Evolutionary conservation across 441 rosid species (phyloP).

Genomic region (Croton laevigatus): DNA sequence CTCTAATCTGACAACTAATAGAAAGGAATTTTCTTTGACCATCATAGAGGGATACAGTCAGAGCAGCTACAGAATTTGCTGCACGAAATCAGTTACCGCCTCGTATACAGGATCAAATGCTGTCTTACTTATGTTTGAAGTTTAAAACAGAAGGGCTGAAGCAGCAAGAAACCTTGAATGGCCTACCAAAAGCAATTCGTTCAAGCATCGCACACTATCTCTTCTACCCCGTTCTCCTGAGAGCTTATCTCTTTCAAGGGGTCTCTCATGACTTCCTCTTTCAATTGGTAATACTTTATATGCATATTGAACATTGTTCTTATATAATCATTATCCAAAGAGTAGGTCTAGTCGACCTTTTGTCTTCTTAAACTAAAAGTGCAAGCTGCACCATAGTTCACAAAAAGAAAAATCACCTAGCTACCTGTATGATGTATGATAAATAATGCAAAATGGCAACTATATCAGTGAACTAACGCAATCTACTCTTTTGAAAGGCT

Average conservation of each 20-base stretch:
- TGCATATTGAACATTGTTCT: background rate
- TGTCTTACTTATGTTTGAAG: slow-evolving; percentile 83
- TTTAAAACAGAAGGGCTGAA: slow-evolving; percentile 83
- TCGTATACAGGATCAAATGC: slow-evolving; percentile 76
- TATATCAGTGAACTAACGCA: background rate
- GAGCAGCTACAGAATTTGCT: slow-evolving; percentile 67
- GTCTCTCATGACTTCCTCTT: slow-evolving; percentile 67
- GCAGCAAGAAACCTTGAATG: slow-evolving; percentile 78
- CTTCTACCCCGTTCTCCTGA: slow-evolving; percentile 51
- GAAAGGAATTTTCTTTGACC: slow-evolving; percentile 4
- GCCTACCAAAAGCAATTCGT: slow-evolving; percentile 91
- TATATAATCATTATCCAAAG: no score
- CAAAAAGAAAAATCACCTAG: background rate
- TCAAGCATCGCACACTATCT: slow-evolving; percentile 82
- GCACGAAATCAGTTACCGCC: slow-evolving; percentile 75
- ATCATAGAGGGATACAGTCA: slow-evolving; percentile 68
- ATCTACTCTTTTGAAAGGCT: slow-evolving; percentile 41
- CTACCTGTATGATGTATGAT: background rate
- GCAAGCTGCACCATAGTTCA: background rate
- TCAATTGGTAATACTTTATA: slow-evolving; percentile 56
- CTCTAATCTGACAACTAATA: background rate
- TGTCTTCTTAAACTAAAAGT: background rate
- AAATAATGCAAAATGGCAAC: background rate
- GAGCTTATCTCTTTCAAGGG: slow-evolving; percentile 72
- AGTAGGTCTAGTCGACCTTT: background rate